Evolutionary conservation across 2,329 filamentous ascomycete genomes (phyloP).

Genomic region (Simplicillium sp.): DNA sequence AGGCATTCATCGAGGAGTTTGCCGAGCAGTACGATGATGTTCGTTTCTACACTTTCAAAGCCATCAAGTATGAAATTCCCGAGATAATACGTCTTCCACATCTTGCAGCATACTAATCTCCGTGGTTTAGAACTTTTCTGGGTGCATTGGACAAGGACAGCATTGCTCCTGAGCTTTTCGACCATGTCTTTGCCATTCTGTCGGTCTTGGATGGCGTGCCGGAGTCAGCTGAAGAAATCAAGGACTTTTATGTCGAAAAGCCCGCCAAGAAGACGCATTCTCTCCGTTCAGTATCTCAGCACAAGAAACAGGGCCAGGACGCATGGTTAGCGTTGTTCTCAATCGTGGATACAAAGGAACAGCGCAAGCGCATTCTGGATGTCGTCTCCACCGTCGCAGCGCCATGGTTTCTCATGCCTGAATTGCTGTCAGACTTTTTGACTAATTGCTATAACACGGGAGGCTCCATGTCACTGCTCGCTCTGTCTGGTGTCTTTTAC

Average conservation of each 20-base stretch:
- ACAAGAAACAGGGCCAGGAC: slow-evolving; percentile 74
- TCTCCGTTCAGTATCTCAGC: slow-evolving; percentile 55
- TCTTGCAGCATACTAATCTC: slow-evolving; percentile 1
- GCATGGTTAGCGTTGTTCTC: slow-evolving; percentile 77
- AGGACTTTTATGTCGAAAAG: slow-evolving; percentile 56
- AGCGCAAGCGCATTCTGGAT: slow-evolving; percentile 70
- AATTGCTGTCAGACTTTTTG: slow-evolving; percentile 89
- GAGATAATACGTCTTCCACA: slow-evolving; percentile 16
- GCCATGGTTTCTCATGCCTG: slow-evolving; percentile 82
- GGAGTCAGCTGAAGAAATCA: slow-evolving; percentile 53
- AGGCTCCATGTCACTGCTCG: slow-evolving; percentile 77
- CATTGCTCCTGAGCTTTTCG: slow-evolving; percentile 27
- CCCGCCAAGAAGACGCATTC: slow-evolving; percentile 60
- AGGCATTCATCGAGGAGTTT: slow-evolving; percentile 70
- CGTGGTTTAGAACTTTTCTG: slow-evolving; percentile 13
- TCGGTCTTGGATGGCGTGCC: slow-evolving; percentile 63
- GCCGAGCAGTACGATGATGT: slow-evolving; percentile 76
- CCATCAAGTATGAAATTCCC: slow-evolving; percentile 50
- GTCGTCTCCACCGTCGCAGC: slow-evolving; percentile 70
- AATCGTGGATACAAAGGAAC: slow-evolving; percentile 55
- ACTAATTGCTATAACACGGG: slow-evolving; percentile 88
- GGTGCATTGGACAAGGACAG: slow-evolving; percentile 12
- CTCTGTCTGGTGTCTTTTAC: slow-evolving; percentile 88
- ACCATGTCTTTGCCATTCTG: slow-evolving; percentile 53
- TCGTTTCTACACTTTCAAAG: slow-evolving; percentile 70